A percentile compares a stretch with the other conserved stretches of the same genome.
phyloP scores from a whole-genome alignment of 441 rosid species.

The Bruguiera hainesii region DNA sequence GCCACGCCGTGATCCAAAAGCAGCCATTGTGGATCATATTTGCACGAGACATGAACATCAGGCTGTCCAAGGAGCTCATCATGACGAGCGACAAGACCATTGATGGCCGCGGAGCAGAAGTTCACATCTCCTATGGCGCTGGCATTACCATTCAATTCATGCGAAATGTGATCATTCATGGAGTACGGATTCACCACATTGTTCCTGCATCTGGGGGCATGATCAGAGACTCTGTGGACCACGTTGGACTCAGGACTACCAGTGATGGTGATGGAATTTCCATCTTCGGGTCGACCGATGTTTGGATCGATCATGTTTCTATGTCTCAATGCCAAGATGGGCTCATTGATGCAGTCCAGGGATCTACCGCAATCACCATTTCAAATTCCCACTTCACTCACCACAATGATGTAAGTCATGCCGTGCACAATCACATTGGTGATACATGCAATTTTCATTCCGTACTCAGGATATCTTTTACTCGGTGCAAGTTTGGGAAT shows the following conservation, averaged over 20 bases:
- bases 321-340: constrained; percentile 52
- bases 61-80: constrained; percentile 52
- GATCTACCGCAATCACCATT: constrained; percentile 60
- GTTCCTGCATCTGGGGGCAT: constrained; percentile 33
- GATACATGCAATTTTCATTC: no score
- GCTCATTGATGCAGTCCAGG: constrained; percentile 51
- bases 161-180: constrained; percentile 53
- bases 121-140: constrained; percentile 48
- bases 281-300: constrained; percentile 43
- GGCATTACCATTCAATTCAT: constrained; percentile 51
- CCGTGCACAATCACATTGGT: no score
- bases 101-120: constrained; percentile 53
- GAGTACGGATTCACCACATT: constrained; percentile 42
- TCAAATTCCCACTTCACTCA: constrained; percentile 60
- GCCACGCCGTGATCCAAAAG: constrained; percentile 56
- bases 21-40: constrained; percentile 66
- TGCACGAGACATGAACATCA: constrained; percentile 44
- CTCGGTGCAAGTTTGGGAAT: no score
- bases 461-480: no score
- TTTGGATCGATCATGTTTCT: constrained; percentile 73
- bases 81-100: constrained; percentile 52
- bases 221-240: constrained; percentile 42
- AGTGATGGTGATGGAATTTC: constrained; percentile 70
- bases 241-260: constrained; percentile 39
- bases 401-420: constrained; percentile 45